A percentile compares a stretch with the other conserved stretches of the same genome.
phyloP scores from a whole-genome alignment of 495 filamentous ascomycete species.

The Choiromyces venosus region DNA sequence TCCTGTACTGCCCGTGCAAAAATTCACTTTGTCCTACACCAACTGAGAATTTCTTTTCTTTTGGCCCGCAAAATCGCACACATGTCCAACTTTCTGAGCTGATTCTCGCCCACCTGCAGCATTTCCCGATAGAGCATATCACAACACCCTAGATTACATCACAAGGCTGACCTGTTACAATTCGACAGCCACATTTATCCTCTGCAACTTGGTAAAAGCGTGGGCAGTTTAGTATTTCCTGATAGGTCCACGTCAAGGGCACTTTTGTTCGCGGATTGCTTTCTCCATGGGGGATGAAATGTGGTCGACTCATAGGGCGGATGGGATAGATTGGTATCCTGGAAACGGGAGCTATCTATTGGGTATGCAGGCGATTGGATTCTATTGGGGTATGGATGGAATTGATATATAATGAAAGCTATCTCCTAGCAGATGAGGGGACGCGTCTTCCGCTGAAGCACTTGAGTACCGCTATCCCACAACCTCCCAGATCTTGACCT shows the following conservation, averaged over 20 bases:
- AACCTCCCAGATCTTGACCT: background rate
- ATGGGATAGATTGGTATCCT: too few relatives aligned
- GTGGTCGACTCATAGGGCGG: background rate
- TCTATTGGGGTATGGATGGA: background rate
- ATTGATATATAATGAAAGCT: background rate
- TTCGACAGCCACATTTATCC: background rate
- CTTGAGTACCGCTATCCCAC: too few relatives aligned
- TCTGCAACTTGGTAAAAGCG: background rate
- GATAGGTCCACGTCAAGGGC: background rate
- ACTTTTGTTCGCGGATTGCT: background rate
- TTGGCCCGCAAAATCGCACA: background rate
- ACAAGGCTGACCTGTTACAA: background rate
- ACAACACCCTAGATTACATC: background rate
- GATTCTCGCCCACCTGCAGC: background rate
- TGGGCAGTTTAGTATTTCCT: background rate
- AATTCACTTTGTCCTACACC: background rate
- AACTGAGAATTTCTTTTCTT: background rate
- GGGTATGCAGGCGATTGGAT: background rate
- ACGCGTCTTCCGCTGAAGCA: background rate
- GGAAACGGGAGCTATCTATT: too few relatives aligned
- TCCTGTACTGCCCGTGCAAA: background rate
- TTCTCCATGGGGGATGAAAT: background rate
- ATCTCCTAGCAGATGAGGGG: background rate
- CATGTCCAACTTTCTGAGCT: background rate
- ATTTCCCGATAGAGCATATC: background rate